phyloP scores from a whole-genome alignment of 164 flowering plant species.

The Nelumbo lutea region DNA sequence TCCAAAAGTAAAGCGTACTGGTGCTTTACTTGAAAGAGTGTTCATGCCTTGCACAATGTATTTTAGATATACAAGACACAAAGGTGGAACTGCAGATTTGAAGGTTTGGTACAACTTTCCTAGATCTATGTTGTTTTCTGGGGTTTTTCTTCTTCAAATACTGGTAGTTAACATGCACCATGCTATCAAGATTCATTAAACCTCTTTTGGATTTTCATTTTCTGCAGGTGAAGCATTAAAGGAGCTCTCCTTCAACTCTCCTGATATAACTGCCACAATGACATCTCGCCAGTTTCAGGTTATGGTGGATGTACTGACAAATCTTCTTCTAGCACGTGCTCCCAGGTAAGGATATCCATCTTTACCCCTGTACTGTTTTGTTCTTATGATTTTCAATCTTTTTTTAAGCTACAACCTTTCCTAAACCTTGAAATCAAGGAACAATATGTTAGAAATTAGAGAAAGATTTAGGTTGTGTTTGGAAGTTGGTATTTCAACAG shows the following conservation, averaged over 20 bases:
- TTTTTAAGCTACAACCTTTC: background rate
- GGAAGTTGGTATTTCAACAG: too few species aligned
- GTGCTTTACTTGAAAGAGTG: constrained; percentile 96
- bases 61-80: constrained; percentile 94
- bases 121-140: background rate
- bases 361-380: background rate
- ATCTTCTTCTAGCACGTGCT: constrained; percentile 79
- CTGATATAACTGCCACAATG: constrained; percentile 77
- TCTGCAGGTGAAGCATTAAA: constrained; percentile 78
- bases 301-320: constrained; percentile 80
- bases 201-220: constrained; percentile 6
- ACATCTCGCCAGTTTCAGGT: constrained; percentile 92
- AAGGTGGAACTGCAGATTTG: constrained; percentile 92
- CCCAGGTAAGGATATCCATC: constrained; percentile 59
- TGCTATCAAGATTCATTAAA: background rate
- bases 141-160: background rate
- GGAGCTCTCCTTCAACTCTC: constrained; percentile 76
- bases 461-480: too few species aligned
- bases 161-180: background rate
- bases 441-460: too few species aligned
- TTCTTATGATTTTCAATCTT: background rate
- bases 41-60: constrained; percentile 99
- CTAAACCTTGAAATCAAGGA: background rate
- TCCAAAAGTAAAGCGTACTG: constrained; percentile 96
- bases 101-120: constrained; percentile 50